Evolutionary conservation across 225 moss, liverwort and hornwort species (phyloP).

Genomic region (Takakia lepidozioides): DNA sequence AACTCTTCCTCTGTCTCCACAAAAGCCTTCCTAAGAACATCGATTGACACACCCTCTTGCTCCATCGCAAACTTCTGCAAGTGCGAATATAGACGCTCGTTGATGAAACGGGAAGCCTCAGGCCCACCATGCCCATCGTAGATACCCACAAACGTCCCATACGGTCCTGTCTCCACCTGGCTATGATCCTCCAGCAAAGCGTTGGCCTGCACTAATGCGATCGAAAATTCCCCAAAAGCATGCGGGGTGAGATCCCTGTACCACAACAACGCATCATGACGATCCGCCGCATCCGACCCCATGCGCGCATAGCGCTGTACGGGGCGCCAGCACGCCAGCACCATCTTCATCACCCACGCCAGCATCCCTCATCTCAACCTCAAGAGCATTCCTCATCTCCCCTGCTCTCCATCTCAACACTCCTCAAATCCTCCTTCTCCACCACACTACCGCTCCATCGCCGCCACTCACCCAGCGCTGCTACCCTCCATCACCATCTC

Average conservation of each 20-base stretch:
- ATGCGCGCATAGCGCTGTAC: constrained; percentile 47
- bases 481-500: no score
- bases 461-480: no score
- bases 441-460: no score
- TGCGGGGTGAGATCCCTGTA: constrained; percentile 70
- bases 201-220: constrained; percentile 94
- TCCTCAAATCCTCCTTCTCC: no score
- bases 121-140: constrained; percentile 99
- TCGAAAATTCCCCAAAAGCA: constrained; percentile 75
- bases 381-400: constrained; percentile 11
- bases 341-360: constrained; percentile 91
- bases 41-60: constrained; percentile 63
- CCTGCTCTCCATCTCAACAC: constrained; percentile 7
- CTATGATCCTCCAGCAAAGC: constrained; percentile 81
- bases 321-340: constrained; percentile 95
- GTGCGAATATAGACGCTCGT: constrained; percentile 55
- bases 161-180: constrained; percentile 77
- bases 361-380: constrained; percentile 82
- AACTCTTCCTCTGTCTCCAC: constrained; percentile 74
- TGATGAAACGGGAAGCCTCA: constrained; percentile 82
- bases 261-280: constrained; percentile 85
- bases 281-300: constrained; percentile 66
- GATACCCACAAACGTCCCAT: constrained; percentile 86
- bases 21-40: constrained; percentile 69
- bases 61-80: constrained; percentile 40